These are phyloP conservation scores for Intubia oerlemansii DNA, from an alignment of 2,329 filamentous ascomycete genomes.

Conservation along the genomic window DNA sequence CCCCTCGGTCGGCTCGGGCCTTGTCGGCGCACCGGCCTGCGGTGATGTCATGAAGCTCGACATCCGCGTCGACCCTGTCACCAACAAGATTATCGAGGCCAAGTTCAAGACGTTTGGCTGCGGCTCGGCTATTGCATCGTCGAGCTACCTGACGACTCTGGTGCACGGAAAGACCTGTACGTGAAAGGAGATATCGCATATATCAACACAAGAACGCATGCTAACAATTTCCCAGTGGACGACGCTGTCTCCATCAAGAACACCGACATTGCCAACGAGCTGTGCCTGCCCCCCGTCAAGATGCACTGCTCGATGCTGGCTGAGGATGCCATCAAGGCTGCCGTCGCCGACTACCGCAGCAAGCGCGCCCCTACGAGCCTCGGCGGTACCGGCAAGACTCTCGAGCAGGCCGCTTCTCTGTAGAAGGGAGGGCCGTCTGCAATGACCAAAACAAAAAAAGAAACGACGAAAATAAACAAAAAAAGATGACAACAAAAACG, in stretches of 20 bases:
- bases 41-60: slow-evolving; percentile 90
- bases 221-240: slow-evolving; percentile 33
- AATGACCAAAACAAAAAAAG: neutral
- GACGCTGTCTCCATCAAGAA: slow-evolving; percentile 87
- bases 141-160: slow-evolving; percentile 69
- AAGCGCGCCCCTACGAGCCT: slow-evolving; percentile 79
- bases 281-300: slow-evolving; percentile 76
- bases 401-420: slow-evolving; percentile 3
- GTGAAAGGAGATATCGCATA: too few species aligned
- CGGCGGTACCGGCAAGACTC: slow-evolving; percentile 35
- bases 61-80: slow-evolving; percentile 75
- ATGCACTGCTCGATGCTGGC: slow-evolving; percentile 88
- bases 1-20: slow-evolving; percentile 67
- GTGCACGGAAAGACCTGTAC: slow-evolving; percentile 92
- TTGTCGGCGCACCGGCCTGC: slow-evolving; percentile 78
- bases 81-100: slow-evolving; percentile 77
- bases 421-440: too few species aligned
- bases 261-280: slow-evolving; percentile 93
- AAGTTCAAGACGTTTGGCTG: slow-evolving; percentile 98
- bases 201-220: neutral
- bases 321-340: slow-evolving; percentile 81
- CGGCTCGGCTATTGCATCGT: slow-evolving; percentile 83
- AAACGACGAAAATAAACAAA: too few species aligned
- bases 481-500: neutral
- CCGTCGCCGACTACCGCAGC: slow-evolving; percentile 76